Conservation (phyloP, 73 alveolate genomes). For the Blepharisma japonicum region DNA sequence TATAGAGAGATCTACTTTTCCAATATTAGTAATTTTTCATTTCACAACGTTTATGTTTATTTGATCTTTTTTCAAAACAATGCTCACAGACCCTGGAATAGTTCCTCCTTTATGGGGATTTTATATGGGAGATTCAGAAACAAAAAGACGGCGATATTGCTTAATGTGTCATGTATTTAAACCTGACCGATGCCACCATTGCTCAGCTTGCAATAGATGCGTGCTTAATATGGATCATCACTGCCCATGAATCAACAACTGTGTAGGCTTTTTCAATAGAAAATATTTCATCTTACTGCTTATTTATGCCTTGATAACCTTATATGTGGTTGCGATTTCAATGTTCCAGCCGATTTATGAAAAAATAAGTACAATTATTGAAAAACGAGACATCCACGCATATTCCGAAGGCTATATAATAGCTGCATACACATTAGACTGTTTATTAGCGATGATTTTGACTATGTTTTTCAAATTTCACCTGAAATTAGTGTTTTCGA, state of each 20-base stretch:
- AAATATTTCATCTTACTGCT: slow-evolving; percentile 45
- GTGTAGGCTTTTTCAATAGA: slow-evolving; percentile 57
- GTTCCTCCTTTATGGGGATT: slow-evolving; percentile 91
- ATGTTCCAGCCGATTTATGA: slow-evolving; percentile 19
- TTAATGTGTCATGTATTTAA: slow-evolving; percentile 40
- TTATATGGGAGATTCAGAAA: slow-evolving; percentile 79
- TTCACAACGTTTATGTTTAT: slow-evolving; percentile 49
- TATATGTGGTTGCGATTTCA: slow-evolving; percentile 8
- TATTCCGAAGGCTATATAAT: slow-evolving; percentile 2
- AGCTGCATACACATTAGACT: slow-evolving; percentile 32
- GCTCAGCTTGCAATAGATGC: slow-evolving; percentile 60
- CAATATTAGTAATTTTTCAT: slow-evolving; percentile 32
- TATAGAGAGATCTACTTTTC: not conserved
- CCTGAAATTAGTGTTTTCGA: slow-evolving; percentile 25
- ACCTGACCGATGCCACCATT: slow-evolving; percentile 66
- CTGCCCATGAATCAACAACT: slow-evolving; percentile 64
- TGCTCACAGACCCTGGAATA: slow-evolving; percentile 76
- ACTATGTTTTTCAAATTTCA: slow-evolving; percentile 39
- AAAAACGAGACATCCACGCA: not conserved
- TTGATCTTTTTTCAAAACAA: slow-evolving; percentile 63
- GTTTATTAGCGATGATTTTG: slow-evolving; percentile 12
- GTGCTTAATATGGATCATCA: slow-evolving; percentile 71
- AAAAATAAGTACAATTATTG: not conserved
- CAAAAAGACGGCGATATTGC: slow-evolving; percentile 79
- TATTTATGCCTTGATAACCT: slow-evolving; percentile 31